These are phyloP conservation scores for Jatropha multifida DNA, from an alignment of 441 rosid genomes.

Conservation along the genomic window DNA sequence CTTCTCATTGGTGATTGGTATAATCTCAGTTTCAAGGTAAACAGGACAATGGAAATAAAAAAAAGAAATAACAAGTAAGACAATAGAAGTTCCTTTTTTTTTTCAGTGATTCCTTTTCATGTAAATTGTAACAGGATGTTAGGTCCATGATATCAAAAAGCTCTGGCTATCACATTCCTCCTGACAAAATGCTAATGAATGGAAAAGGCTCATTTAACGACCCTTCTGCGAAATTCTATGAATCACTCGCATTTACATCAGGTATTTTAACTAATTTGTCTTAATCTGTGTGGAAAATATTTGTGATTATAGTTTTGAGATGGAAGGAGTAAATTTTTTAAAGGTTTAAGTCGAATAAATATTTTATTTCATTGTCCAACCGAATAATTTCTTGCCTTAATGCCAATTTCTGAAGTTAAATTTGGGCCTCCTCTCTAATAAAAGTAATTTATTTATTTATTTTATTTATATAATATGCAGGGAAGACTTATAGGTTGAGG, in stretches of 20 bases:
- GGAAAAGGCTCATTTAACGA: conserved; percentile 47
- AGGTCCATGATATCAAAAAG: conserved; percentile 28
- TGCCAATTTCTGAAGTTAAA: no score
- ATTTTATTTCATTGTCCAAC: no score
- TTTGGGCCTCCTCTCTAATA: no score
- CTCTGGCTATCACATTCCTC: conserved; percentile 19
- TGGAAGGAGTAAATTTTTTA: no score
- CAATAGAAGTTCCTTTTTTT: no score
- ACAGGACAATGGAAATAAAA: no score
- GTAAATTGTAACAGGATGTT: conserved; percentile 28
- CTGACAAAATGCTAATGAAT: conserved; percentile 45
- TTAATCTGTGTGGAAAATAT: no score
- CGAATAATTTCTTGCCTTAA: no score
- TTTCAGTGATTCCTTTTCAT: not conserved
- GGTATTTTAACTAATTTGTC: conserved; percentile 26
- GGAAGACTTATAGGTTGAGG: conserved; percentile 66
- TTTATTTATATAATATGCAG: conserved; percentile 36
- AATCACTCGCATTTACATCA: conserved; percentile 39
- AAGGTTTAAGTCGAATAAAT: no score
- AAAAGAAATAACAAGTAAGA: no score
- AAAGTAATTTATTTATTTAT: conserved; percentile 22
- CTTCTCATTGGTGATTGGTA: conserved; percentile 86
- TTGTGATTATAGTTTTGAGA: no score
- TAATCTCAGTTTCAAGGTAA: conserved; percentile 37
- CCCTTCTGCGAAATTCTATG: conserved; percentile 23